A percentile compares a stretch with the other conserved stretches of the same genome.
Conservation (phyloP, 345 rosid genomes). For the Salix brachista region DNA sequence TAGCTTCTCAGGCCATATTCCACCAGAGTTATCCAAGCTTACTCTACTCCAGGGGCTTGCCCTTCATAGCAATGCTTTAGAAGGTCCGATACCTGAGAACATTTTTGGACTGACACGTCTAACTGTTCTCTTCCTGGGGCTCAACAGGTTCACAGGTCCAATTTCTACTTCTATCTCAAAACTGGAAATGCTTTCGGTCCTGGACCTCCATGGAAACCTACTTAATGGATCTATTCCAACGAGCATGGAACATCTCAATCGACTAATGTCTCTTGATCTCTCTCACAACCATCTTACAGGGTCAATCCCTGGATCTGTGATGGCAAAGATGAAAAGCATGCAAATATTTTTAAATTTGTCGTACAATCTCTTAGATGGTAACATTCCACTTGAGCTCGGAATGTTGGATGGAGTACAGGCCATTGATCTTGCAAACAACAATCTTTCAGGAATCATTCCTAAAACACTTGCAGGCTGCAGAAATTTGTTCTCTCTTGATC, state of each 20-base stretch:
- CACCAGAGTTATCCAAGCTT: slow-evolving; percentile 56
- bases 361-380: slow-evolving; percentile 53
- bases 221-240: slow-evolving; percentile 68
- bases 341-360: slow-evolving; percentile 70
- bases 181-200: slow-evolving; percentile 50
- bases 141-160: slow-evolving; percentile 56
- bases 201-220: slow-evolving; percentile 57
- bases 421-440: slow-evolving; percentile 73
- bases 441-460: slow-evolving; percentile 65
- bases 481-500: slow-evolving; percentile 63
- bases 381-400: slow-evolving; percentile 70
- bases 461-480: slow-evolving; percentile 50
- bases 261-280: slow-evolving; percentile 56
- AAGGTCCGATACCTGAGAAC: slow-evolving; percentile 54
- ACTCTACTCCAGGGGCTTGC: slow-evolving; percentile 65
- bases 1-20: slow-evolving; percentile 53
- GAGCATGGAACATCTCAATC: slow-evolving; percentile 42
- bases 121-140: slow-evolving; percentile 44
- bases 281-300: slow-evolving; percentile 69
- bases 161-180: slow-evolving; percentile 50
- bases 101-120: slow-evolving; percentile 53
- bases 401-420: slow-evolving; percentile 59
- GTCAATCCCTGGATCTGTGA: slow-evolving; percentile 39
- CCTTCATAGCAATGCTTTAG: slow-evolving; percentile 43
- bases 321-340: slow-evolving; percentile 42